Conservation (phyloP, 495 filamentous ascomycete genomes). For the Schizothecium vesticola region DNA sequence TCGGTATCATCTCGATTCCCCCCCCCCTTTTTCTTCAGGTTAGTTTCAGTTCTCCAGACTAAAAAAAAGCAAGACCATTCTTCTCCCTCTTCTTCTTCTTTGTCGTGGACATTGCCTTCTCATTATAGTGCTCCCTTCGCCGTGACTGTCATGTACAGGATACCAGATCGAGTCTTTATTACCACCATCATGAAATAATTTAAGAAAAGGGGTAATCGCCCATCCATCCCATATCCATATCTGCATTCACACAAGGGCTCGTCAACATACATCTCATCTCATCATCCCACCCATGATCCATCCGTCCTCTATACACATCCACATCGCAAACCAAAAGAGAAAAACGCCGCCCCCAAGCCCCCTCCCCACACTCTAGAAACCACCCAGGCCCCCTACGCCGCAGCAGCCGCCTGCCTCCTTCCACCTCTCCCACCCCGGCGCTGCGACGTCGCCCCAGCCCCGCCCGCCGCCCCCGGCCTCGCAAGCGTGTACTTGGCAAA, state of each 20-base stretch:
- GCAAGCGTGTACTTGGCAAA: constrained; percentile 89
- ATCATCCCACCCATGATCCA: not conserved
- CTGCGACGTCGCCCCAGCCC: not conserved
- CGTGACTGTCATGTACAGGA: not conserved
- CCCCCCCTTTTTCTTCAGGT: not conserved
- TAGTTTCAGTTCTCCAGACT: not conserved
- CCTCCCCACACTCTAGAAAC: not conserved
- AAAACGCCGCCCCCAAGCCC: not conserved
- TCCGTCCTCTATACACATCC: not conserved
- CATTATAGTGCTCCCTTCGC: not conserved
- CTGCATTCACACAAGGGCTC: not conserved
- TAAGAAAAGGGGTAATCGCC: not conserved
- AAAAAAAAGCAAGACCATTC: not conserved
- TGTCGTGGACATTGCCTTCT: not conserved
- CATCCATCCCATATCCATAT: not conserved
- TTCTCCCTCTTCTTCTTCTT: no score
- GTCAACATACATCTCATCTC: not conserved
- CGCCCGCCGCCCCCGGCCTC: constrained; percentile 28
- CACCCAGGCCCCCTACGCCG: not conserved
- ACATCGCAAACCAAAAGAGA: not conserved
- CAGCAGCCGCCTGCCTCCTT: not conserved
- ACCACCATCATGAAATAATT: not conserved
- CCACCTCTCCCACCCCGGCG: not conserved
- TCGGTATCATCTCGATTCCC: no score
- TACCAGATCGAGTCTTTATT: not conserved